Evolutionary conservation across 2,329 filamentous ascomycete species (phyloP).

Genomic region (Aspergillus carbonarius): DNA sequence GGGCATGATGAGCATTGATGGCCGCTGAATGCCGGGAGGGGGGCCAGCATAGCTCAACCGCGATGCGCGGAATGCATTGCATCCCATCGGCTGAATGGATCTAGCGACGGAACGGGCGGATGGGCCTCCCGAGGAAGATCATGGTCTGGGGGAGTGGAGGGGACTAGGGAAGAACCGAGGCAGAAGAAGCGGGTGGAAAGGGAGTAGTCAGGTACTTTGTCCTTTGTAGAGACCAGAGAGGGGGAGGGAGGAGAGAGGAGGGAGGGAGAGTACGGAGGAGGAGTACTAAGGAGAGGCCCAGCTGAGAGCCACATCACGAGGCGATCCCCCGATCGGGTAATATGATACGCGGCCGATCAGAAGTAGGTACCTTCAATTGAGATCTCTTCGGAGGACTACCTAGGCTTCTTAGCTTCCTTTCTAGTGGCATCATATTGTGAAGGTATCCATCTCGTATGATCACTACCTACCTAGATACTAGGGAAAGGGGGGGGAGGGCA

Average conservation of each 20-base stretch:
- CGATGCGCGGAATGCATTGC: not conserved
- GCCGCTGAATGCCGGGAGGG: not conserved
- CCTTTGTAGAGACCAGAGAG: too few relatives aligned
- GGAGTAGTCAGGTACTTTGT: too few relatives aligned
- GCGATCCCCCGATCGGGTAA: constrained; percentile 5
- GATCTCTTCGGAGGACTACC: too few relatives aligned
- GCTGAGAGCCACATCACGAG: not conserved
- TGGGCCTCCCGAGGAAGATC: not conserved
- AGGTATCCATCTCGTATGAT: too few relatives aligned
- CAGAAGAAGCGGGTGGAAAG: not conserved
- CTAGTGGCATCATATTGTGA: not conserved
- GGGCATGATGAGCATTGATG: not conserved
- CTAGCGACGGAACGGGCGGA: not conserved
- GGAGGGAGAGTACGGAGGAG: not conserved
- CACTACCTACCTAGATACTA: too few relatives aligned
- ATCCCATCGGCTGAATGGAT: not conserved
- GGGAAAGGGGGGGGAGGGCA: too few relatives aligned
- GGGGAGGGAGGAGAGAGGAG: too few relatives aligned
- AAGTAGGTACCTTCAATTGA: too few relatives aligned
- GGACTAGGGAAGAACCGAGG: not conserved
- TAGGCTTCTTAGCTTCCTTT: not conserved
- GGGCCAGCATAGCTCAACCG: not conserved
- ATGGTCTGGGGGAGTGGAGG: not conserved
- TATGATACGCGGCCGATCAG: not conserved
- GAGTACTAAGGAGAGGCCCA: not conserved